phyloP scores from a whole-genome alignment of 768 basidiomycete species.

The Auricularia cornea region DNA sequence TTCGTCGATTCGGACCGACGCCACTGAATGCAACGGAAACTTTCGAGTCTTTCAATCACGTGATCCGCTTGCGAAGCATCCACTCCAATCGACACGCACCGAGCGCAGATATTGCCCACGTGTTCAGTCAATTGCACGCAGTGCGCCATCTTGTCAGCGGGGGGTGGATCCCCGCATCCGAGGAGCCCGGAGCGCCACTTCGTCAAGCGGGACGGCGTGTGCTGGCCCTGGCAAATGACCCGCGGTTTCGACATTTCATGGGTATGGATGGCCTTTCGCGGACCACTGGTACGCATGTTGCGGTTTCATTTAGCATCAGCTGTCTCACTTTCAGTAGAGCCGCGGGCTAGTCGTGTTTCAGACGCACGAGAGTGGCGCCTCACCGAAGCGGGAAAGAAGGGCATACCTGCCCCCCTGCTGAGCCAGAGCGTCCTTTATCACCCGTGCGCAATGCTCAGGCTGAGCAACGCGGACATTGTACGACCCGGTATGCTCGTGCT shows the following conservation, averaged over 20 bases:
- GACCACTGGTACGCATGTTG: no score
- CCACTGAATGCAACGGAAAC: neutral
- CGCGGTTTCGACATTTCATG: neutral
- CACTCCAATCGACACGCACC: conserved; percentile 10
- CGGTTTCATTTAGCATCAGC: no score
- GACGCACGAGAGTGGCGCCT: no score
- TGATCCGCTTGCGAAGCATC: conserved; percentile 6
- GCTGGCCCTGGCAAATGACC: neutral
- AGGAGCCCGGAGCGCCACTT: neutral
- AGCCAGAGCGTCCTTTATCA: no score
- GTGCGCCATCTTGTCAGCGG: conserved; percentile 25
- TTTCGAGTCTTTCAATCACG: conserved; percentile 1
- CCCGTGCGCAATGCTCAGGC: no score
- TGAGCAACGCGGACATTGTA: neutral
- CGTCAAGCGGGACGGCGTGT: neutral
- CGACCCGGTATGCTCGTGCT: neutral
- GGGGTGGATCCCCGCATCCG: conserved; percentile 13
- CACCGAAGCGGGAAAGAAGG: no score
- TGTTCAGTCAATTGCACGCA: conserved; percentile 12
- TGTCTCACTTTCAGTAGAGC: no score
- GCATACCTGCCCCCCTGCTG: no score
- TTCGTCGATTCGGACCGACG: conserved; percentile 4
- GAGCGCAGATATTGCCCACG: conserved; percentile 8
- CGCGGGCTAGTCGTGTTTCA: no score
- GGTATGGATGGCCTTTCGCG: neutral